Base-by-base conservation (phyloP, 495 filamentous ascomycete genomes). In the Hypomontagnella monticulosa region DNA sequence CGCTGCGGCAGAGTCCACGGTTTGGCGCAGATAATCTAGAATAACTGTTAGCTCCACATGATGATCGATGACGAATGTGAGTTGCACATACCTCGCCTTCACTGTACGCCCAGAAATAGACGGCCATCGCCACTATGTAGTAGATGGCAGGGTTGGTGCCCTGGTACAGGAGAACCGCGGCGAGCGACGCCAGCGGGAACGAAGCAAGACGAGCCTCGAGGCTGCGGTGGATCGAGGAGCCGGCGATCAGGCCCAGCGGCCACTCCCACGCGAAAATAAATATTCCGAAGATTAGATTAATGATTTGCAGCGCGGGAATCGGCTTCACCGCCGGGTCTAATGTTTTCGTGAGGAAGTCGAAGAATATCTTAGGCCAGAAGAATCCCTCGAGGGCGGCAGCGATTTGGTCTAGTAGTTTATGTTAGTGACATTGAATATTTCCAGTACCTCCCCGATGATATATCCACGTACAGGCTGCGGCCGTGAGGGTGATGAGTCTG, bases 331-430 rank as follows among this genome's bases (percentile, higher is more conserved):
- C 90, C 42, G 80, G 83, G 72, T 98, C 90, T 64, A 99, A 87
- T 73, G 91, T 93, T 69, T 93, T 93, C 58, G 96, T 96, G 67
- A 91, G 80, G 76, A 96, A 96, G 79, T 99, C 96, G 91, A 91
- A 99, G 80, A 99, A 96, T 66, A 98, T 87, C 80, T 99, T 99
- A 54, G 96, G 96, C 93, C 93, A 99, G 85, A 98, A 96, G 85
- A 92, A 97, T 70, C 87, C 89, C 79, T 93, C 84, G 51, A 99
- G 76, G 0, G 89, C 87, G 61, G 93, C 92, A 65, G 86, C 89
- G 55, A 97, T 71, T 87, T 99, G 96, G 73, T 96, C 93, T 92
- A 47, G 23, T 49, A 37, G 46, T 14, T 10, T 14, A 38, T 55
- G 74, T 84, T 76, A 77, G 79, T 47, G 47, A 36, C 11, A 1